phyloP scores from a whole-genome alignment of 2,329 filamentous ascomycete species.

The Cryphonectria radicalis region DNA sequence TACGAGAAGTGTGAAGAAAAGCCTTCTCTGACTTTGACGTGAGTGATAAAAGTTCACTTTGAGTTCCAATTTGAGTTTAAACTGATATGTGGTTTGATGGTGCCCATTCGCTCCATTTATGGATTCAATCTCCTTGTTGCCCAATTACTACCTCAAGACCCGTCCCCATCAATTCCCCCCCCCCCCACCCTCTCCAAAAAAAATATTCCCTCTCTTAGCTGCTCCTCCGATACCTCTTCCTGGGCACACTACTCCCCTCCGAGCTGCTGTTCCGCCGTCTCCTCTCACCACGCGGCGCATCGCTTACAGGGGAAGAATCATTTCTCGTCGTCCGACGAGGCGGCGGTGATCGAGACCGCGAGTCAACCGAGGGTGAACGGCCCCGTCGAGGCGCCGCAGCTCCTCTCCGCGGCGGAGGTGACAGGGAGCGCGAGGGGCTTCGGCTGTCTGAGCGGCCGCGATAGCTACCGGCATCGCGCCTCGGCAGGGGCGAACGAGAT shows the following conservation, averaged over 20 bases:
- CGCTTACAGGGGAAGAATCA: conserved; percentile 21
- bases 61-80: not conserved
- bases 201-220: conserved; percentile 1
- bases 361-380: conserved; percentile 17
- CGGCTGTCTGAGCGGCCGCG: conserved; percentile 23
- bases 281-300: conserved; percentile 24
- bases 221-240: conserved; percentile 27
- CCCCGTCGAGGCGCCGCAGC: not conserved
- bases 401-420: conserved; percentile 17
- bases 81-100: not conserved
- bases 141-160: not conserved
- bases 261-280: conserved; percentile 28
- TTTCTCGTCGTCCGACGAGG: conserved; percentile 20
- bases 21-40: too few species aligned
- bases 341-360: conserved; percentile 24
- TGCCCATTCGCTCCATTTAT: not conserved
- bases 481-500: conserved; percentile 23
- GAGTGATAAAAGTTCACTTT: not conserved
- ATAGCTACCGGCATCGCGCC: conserved; percentile 23
- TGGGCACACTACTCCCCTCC: conserved; percentile 24
- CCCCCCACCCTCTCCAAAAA: not conserved
- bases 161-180: not conserved
- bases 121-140: not conserved
- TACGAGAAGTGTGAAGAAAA: too few species aligned
- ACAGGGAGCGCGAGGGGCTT: conserved; percentile 17